Evolutionary conservation across 345 rosid genomes (phyloP), one percentile per base, ranked within the genome.

Genomic region (Arabidopsis arenosa): DNA sequence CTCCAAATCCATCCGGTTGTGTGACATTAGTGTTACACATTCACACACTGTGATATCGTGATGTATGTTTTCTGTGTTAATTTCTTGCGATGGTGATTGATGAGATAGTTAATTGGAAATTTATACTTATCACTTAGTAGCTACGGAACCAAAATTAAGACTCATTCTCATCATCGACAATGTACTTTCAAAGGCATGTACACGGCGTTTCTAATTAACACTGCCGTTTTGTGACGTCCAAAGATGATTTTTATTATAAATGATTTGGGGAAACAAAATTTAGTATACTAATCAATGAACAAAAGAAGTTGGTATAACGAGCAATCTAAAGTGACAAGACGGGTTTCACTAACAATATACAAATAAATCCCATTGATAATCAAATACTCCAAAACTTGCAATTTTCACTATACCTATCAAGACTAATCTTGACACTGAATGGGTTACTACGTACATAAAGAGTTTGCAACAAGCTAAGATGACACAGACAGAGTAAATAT

Each of bases 381-480:
- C 36, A 23, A 47, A 10, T n/a, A 23, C 40, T 60, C 49, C 60
- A 28, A 62, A 13, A 30, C 58, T 66, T 57, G 6, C 18, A 32
- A 33, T 36, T 32, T 44, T 35, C 14, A 57, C 21, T 49, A 17
- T 49, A 17, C 30, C 56, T 21, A 12, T 0, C 23, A 33, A 51
- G 5, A 33, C 8, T 17, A 13, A 17, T 43, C 6, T 21, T 13
- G 47, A 13, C 36, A 5, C 13, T 70, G 6, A 17, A 33, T 43
- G 13, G 39, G 33, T 57, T 57, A 33, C 15, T 23, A 28, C 2
- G 26, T n/a, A n/a, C n/a, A n/a, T 3, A 21, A 9, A 1, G 37
- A 14, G 15, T 26, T 68, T 39, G 61, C 73, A 44, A 48, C 32
- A 11, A 43, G 32, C 18, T n/a, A n/a, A n/a, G n/a, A n/a, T 69